Evolutionary conservation across 2,329 filamentous ascomycete genomes (phyloP).

Genomic region (Pseudonectria buxi): DNA sequence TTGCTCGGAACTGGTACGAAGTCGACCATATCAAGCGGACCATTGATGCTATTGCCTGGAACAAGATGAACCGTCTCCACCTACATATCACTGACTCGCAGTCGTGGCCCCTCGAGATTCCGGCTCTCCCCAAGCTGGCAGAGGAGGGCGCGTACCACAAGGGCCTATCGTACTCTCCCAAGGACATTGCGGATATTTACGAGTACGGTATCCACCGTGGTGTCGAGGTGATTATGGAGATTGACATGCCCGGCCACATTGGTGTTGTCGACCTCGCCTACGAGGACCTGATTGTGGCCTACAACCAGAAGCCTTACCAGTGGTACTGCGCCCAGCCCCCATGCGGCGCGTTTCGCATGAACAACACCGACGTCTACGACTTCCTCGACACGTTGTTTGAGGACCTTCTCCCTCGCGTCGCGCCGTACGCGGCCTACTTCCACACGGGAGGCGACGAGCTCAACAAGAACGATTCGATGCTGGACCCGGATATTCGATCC

Average conservation of each 20-base stretch:
- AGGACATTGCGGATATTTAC: conserved; percentile 60
- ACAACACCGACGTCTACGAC: conserved; percentile 59
- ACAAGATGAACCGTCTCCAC: conserved; percentile 78
- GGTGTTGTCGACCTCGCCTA: conserved; percentile 48
- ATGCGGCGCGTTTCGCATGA: conserved; percentile 68
- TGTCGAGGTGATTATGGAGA: conserved; percentile 54
- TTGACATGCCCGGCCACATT: conserved; percentile 56
- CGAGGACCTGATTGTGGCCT: conserved; percentile 47
- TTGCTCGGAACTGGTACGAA: conserved; percentile 65
- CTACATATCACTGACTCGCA: conserved; percentile 78
- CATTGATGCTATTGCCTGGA: conserved; percentile 70
- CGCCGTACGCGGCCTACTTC: conserved; percentile 66
- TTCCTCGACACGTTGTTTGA: conserved; percentile 67
- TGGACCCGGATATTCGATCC: conserved; percentile 66
- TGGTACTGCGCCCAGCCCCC: conserved; percentile 57
- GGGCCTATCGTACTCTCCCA: conserved; percentile 59
- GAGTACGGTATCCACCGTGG: conserved; percentile 59
- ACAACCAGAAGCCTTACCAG: conserved; percentile 48
- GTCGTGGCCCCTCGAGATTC: conserved; percentile 79
- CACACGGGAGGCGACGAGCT: conserved; percentile 87
- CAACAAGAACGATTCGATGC: conserved; percentile 57
- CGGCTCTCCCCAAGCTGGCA: conserved; percentile 61
- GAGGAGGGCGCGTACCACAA: conserved; percentile 65
- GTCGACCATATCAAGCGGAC: conserved; percentile 62
- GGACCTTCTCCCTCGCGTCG: conserved; percentile 69